These are phyloP conservation scores for Symmetrospora coprosmae DNA, from an alignment of 768 basidiomycete genomes.

Conservation along the genomic window DNA sequence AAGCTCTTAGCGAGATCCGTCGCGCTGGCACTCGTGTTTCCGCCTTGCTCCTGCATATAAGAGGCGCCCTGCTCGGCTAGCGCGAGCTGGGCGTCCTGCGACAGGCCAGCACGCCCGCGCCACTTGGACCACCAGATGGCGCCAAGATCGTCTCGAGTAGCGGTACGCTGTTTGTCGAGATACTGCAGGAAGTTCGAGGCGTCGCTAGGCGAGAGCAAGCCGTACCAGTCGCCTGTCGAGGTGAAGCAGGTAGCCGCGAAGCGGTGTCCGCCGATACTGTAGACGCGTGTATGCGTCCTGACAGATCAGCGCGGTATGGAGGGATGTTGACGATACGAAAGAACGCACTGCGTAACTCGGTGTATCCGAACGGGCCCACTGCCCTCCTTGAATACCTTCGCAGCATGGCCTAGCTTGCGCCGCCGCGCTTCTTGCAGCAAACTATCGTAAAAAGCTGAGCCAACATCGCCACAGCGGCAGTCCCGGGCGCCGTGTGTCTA, in stretches of 20 bases:
- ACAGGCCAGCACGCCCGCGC: slow-evolving; percentile 26
- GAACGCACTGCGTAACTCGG: slow-evolving; percentile 27
- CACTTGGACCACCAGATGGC: slow-evolving; percentile 25
- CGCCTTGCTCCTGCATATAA: background rate
- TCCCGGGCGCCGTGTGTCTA: slow-evolving; percentile 33
- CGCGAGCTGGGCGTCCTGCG: background rate
- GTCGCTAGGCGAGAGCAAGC: background rate
- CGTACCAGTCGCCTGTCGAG: slow-evolving; percentile 20
- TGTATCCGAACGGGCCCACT: slow-evolving; percentile 19
- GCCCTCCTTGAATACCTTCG: slow-evolving; percentile 12
- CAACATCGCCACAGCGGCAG: slow-evolving; percentile 34
- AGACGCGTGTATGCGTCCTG: background rate
- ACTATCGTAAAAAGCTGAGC: slow-evolving; percentile 29
- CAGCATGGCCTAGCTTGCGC: slow-evolving; percentile 17
- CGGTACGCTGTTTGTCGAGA: background rate
- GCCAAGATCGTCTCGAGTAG: background rate
- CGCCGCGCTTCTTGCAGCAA: slow-evolving; percentile 23
- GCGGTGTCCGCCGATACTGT: slow-evolving; percentile 20
- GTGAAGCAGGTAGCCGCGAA: slow-evolving; percentile 20
- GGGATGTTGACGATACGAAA: background rate
- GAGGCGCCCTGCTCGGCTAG: background rate
- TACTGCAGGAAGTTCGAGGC: slow-evolving; percentile 6
- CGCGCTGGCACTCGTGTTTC: background rate
- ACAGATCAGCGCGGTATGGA: background rate
- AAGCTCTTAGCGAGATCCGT: background rate